A percentile compares a stretch with the other conserved stretches of the same genome.
Conservation (phyloP, 257 asterid species). For the Knoxia roxburghii region DNA sequence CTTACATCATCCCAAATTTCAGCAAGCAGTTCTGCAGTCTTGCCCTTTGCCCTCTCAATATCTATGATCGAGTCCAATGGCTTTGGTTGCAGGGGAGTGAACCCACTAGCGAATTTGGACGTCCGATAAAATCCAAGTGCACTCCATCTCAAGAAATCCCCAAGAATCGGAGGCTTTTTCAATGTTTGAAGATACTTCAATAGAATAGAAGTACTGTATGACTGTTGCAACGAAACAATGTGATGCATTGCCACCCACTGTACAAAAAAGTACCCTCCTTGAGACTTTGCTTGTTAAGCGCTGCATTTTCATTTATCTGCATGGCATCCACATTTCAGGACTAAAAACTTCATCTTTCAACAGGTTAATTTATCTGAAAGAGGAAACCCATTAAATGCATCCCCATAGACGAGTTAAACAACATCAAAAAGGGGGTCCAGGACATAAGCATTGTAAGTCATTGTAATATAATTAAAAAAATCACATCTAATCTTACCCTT, state of each 20-base stretch:
- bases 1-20: conserved; percentile 92
- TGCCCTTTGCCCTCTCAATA: conserved; percentile 64
- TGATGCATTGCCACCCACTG: conserved; percentile 15
- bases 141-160: conserved; percentile 38
- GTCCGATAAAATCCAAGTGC: conserved; percentile 47
- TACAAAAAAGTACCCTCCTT: conserved; percentile 8
- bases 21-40: conserved; percentile 65
- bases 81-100: conserved; percentile 64
- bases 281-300: conserved; percentile 12
- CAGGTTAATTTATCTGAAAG: background rate
- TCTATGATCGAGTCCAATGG: conserved; percentile 71
- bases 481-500: no score
- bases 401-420: background rate
- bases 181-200: conserved; percentile 28
- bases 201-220: conserved; percentile 24
- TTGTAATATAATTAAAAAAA: no score
- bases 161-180: conserved; percentile 35
- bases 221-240: conserved; percentile 32
- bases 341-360: no score
- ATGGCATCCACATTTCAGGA: no score
- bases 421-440: no score
- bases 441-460: no score
- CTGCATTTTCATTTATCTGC: conserved; percentile 24
- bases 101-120: conserved; percentile 70
- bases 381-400: background rate